phyloP scores from a whole-genome alignment of 805 yeast genomes.

The Wickerhamiella australiensis region DNA sequence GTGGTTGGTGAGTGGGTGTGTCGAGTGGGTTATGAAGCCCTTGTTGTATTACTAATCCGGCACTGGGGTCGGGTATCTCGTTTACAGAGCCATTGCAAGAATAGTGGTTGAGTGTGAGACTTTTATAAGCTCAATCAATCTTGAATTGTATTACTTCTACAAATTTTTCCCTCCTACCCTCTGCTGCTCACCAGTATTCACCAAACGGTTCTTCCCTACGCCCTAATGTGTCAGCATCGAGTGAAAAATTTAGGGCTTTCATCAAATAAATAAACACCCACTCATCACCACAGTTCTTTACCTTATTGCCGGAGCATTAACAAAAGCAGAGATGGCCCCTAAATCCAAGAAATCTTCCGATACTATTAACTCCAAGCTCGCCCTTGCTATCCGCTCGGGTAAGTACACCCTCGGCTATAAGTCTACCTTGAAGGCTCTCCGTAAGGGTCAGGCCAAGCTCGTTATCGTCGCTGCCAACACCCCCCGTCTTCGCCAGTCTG shows the following conservation, averaged over 20 bases:
- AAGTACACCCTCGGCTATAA: slow-evolving; percentile 99
- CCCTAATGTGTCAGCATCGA: background rate
- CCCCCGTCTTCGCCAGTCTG: slow-evolving; percentile 99
- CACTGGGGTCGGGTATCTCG: background rate
- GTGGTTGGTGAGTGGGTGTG: slow-evolving; percentile 11
- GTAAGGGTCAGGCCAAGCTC: slow-evolving; percentile 98
- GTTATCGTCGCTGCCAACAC: slow-evolving; percentile 98
- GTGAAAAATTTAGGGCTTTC: slow-evolving; percentile 13
- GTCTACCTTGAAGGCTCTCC: slow-evolving; percentile 94
- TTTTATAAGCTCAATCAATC: background rate
- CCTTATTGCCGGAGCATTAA: slow-evolving; percentile 61
- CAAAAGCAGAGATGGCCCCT: slow-evolving; percentile 99
- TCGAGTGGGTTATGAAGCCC: background rate
- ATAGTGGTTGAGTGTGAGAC: too few species aligned
- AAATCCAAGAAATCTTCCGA: slow-evolving; percentile 78
- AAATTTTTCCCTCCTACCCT: background rate
- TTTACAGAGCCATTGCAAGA: too few species aligned
- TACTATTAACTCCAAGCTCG: slow-evolving; percentile 94
- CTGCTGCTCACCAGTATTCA: background rate
- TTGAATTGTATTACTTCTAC: background rate
- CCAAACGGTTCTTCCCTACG: background rate
- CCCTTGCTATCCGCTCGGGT: slow-evolving; percentile 97
- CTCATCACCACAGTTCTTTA: background rate
- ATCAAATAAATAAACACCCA: background rate
- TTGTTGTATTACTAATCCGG: background rate